Evolutionary conservation across 495 filamentous ascomycete species (phyloP).

Genomic region (Neohortaea acidophila): DNA sequence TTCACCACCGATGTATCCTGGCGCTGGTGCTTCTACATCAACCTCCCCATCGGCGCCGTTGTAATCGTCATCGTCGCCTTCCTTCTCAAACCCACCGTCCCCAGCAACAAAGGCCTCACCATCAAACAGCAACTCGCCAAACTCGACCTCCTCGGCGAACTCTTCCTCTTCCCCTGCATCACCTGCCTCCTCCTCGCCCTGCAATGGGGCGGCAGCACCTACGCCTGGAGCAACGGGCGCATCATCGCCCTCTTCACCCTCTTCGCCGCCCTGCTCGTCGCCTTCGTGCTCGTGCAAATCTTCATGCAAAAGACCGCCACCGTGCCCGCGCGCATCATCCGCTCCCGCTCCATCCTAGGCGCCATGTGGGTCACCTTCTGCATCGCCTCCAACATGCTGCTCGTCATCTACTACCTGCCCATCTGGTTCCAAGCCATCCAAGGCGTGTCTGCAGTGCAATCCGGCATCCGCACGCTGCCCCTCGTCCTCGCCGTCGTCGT

Average conservation of each 20-base stretch:
- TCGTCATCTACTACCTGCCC: constrained; percentile 37
- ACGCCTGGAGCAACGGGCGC: constrained; percentile 36
- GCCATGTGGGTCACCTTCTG: constrained; percentile 20
- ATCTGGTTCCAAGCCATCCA: constrained; percentile 68
- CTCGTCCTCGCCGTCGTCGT: constrained; percentile 34
- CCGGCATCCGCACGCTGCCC: constrained; percentile 46
- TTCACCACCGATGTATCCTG: constrained; percentile 26
- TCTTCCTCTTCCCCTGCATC: constrained; percentile 37
- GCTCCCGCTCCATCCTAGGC: constrained; percentile 23
- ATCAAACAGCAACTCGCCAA: constrained; percentile 22
- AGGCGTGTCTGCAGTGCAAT: constrained; percentile 39
- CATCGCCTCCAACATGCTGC: constrained; percentile 17
- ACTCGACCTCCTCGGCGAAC: constrained; percentile 27
- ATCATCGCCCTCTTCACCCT: constrained; percentile 41
- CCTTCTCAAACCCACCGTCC: constrained; percentile 19
- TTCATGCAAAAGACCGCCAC: constrained; percentile 29
- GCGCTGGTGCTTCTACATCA: constrained; percentile 33
- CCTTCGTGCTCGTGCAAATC: constrained; percentile 34
- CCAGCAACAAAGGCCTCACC: constrained; percentile 26
- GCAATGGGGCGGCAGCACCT: constrained; percentile 45
- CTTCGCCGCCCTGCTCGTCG: constrained; percentile 29
- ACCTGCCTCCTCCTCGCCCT: constrained; percentile 43
- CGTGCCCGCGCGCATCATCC: constrained; percentile 27
- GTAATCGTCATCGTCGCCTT: constrained; percentile 26
- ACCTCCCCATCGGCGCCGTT: constrained; percentile 28